Conservation (phyloP, 2,329 filamentous ascomycete genomes). For the Xylariales sp. region DNA sequence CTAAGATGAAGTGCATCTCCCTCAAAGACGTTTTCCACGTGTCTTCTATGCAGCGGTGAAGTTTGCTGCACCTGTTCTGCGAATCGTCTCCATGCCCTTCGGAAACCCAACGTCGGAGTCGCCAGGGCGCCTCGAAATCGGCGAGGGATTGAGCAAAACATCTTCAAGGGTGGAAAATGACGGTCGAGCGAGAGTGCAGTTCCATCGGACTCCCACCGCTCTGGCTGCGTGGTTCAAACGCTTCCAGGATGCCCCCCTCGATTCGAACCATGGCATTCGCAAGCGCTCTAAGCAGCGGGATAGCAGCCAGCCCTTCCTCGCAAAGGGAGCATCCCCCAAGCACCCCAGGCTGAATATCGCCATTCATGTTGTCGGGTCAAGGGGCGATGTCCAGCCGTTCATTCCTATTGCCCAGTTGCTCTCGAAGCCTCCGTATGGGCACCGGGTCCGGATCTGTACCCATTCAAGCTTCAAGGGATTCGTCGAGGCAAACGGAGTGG, state of each 20-base stretch:
- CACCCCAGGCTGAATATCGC: slow-evolving; percentile 42
- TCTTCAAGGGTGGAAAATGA: slow-evolving; percentile 2
- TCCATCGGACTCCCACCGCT: not conserved
- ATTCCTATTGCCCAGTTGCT: slow-evolving; percentile 51
- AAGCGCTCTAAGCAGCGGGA: not conserved
- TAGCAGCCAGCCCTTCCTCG: slow-evolving; percentile 1
- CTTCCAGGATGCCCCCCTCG: not conserved
- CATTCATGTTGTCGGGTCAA: slow-evolving; percentile 55
- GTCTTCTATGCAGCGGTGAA: too few species aligned
- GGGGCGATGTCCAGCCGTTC: slow-evolving; percentile 61
- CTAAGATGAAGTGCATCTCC: too few species aligned
- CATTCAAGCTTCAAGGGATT: slow-evolving; percentile 55
- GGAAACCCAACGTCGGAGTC: not conserved
- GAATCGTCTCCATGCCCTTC: too few species aligned
- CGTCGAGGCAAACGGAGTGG: slow-evolving; percentile 47
- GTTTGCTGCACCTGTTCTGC: too few species aligned
- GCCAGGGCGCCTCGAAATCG: not conserved
- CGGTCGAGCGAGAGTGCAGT: slow-evolving; percentile 1
- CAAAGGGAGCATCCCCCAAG: not conserved
- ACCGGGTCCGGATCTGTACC: slow-evolving; percentile 54
- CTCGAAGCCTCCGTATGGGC: slow-evolving; percentile 40
- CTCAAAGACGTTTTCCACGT: too few species aligned
- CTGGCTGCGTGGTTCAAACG: slow-evolving; percentile 1
- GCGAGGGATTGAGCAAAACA: slow-evolving; percentile 1
- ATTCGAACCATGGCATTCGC: not conserved